Evolutionary conservation across 2,329 filamentous ascomycete genomes (phyloP).

Genomic region (Aspergillus amoenus): DNA sequence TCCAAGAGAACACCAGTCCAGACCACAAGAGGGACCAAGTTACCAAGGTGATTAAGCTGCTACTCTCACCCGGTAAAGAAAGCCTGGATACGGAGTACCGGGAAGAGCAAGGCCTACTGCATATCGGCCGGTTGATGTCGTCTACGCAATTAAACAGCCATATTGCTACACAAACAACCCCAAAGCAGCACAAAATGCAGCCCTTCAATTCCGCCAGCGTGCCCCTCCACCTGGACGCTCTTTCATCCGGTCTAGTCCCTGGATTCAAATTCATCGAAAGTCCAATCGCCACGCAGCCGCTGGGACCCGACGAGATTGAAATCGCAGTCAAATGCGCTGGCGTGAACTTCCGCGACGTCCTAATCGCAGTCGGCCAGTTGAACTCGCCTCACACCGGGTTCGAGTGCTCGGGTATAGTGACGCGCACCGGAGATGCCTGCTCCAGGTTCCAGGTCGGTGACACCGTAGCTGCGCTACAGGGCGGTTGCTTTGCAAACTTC

Average conservation of each 20-base stretch:
- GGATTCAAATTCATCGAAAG: background rate
- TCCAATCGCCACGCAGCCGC: background rate
- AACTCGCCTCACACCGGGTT: background rate
- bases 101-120: background rate
- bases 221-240: background rate
- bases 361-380: constrained; percentile 1
- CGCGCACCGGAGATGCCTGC: background rate
- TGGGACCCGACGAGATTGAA: background rate
- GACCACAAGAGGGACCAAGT: background rate
- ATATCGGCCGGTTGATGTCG: background rate
- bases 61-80: background rate
- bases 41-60: background rate
- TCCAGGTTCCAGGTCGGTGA: background rate
- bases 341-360: background rate
- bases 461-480: background rate
- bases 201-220: background rate
- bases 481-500: background rate
- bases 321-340: background rate
- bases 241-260: background rate
- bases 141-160: background rate
- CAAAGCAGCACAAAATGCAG: background rate
- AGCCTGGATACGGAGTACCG: background rate
- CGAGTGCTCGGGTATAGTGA: background rate
- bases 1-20: background rate
- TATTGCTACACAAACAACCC: background rate